These are phyloP conservation scores for Auriscalpium microsporum DNA, from an alignment of 768 basidiomycete species.

Conservation along the genomic window DNA sequence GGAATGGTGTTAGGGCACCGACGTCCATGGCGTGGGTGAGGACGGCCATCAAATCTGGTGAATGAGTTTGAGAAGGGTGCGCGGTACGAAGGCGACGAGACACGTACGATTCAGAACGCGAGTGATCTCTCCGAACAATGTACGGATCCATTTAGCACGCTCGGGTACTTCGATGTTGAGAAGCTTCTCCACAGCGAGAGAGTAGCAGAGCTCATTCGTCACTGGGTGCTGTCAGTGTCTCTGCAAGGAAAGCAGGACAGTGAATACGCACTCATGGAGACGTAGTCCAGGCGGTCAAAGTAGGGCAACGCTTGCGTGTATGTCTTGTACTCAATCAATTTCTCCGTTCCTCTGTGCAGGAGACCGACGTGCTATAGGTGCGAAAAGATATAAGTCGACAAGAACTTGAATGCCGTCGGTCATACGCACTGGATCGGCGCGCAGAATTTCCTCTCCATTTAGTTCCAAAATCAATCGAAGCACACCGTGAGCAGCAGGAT, in stretches of 20 bases:
- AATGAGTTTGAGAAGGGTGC: not conserved
- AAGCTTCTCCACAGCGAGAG: conserved; percentile 94
- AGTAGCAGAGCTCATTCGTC: conserved; percentile 98
- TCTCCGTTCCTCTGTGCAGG: conserved; percentile 95
- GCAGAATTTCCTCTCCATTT: conserved; percentile 92
- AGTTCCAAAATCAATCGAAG: conserved; percentile 94
- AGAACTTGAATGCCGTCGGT: not conserved
- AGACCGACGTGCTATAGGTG: conserved; percentile 77
- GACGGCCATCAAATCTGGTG: conserved; percentile 87
- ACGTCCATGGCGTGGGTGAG: conserved; percentile 96
- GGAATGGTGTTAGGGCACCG: conserved; percentile 94
- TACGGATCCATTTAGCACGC: conserved; percentile 97
- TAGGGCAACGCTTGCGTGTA: conserved; percentile 97
- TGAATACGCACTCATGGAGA: conserved; percentile 87
- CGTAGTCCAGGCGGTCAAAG: conserved; percentile 98
- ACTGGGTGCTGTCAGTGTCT: conserved; percentile 39
- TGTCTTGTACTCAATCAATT: conserved; percentile 97
- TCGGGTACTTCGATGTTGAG: conserved; percentile 96
- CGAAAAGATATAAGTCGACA: conserved; percentile 1
- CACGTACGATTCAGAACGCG: conserved; percentile 84
- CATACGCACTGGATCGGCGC: conserved; percentile 62
- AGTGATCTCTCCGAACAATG: conserved; percentile 94
- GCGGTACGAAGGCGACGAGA: not conserved
- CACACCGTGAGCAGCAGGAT: conserved; percentile 98
- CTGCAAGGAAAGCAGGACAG: not conserved